A percentile compares a stretch with the other conserved stretches of the same genome.
Conservation (phyloP, 176 grass and related monocot species). For the Musa itinerans region DNA sequence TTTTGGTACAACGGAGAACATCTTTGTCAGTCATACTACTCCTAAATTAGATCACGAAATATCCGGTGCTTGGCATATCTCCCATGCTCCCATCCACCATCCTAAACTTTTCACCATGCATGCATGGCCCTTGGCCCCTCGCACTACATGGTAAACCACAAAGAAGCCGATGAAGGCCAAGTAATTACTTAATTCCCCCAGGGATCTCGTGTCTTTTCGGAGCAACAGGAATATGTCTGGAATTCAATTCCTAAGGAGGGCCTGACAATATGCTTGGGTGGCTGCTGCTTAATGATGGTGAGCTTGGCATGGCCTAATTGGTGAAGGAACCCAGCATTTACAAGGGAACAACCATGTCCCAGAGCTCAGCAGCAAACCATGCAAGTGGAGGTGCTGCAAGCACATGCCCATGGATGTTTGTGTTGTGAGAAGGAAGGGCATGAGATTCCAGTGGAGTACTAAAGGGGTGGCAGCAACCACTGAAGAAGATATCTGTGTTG, state of each 20-base stretch:
- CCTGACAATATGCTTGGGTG: background rate
- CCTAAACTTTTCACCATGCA: too few species aligned
- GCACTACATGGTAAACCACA: too few species aligned
- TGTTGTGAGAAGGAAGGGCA: constrained; percentile 4
- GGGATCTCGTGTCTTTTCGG: background rate
- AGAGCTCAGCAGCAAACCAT: too few species aligned
- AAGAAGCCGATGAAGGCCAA: too few species aligned
- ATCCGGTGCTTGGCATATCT: too few species aligned
- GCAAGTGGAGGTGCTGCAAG: background rate
- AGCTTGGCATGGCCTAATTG: too few species aligned
- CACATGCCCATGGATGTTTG: background rate
- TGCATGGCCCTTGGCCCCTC: too few species aligned
- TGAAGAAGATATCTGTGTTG: background rate
- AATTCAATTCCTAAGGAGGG: background rate
- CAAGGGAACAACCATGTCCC: background rate
- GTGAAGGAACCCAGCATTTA: background rate
- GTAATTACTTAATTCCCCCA: too few species aligned
- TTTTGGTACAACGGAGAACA: too few species aligned
- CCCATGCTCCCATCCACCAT: too few species aligned
- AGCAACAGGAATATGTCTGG: background rate
- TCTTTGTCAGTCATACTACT: too few species aligned
- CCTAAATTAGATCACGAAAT: too few species aligned
- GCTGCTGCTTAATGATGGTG: background rate
- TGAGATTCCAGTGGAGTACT: background rate
- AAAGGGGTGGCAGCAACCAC: background rate